A percentile compares a stretch with the other conserved stretches of the same genome.
These are phyloP conservation scores for Oryza nivara DNA, from an alignment of 176 grass and related monocot genomes.

Conservation along the genomic window DNA sequence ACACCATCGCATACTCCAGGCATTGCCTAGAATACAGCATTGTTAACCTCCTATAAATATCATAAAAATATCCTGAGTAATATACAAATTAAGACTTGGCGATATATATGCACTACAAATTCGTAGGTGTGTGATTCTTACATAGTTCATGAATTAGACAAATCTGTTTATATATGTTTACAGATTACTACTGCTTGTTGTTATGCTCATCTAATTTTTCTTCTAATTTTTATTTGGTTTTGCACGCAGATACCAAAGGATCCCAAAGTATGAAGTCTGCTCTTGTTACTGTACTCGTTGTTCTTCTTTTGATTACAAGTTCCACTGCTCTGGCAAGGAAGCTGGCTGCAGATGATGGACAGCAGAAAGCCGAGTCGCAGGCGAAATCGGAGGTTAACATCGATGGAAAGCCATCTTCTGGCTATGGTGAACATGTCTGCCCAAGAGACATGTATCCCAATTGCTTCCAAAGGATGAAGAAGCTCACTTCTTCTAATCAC, in stretches of 20 bases:
- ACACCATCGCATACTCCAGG: background rate
- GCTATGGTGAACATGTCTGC: conserved; percentile 41
- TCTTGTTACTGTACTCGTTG: background rate
- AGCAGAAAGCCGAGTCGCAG: background rate
- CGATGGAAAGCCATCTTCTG: background rate
- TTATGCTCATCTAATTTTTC: background rate
- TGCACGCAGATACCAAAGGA: background rate
- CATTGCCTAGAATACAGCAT: too few relatives aligned
- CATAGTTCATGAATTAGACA: background rate
- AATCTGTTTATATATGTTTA: background rate
- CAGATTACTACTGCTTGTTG: background rate
- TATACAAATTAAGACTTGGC: background rate
- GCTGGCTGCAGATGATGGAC: background rate
- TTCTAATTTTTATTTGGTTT: background rate
- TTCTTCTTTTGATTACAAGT: conserved; percentile 3
- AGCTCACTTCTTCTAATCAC: background rate
- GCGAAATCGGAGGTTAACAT: background rate
- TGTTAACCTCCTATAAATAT: conserved; percentile 38
- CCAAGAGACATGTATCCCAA: background rate
- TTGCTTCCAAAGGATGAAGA: conserved; percentile 14
- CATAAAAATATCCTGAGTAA: background rate
- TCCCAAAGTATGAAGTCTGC: conserved; percentile 19
- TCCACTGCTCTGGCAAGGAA: conserved; percentile 4
- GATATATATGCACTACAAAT: background rate
- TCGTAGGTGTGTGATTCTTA: background rate